Evolutionary conservation across 108 stramenopile species (phyloP), one percentile per base, ranked within the genome.

Genomic region (Asterionellopsis glacialis): DNA sequence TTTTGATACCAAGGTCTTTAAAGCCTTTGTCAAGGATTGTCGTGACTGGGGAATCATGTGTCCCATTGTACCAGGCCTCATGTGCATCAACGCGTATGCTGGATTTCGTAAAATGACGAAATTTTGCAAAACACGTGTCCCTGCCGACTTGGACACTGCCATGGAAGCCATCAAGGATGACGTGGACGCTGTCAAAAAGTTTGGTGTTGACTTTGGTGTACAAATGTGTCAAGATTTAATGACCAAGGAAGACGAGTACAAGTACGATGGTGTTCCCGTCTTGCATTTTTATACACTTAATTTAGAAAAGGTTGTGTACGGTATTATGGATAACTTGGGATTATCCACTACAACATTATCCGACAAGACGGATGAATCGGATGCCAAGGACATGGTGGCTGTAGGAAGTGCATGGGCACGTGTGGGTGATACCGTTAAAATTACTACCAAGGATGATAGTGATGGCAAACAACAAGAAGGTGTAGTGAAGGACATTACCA

Each of bases 81-180:
- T 99, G 99, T 96, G 97, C 64, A 91, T 99, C 67, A 96, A 98
- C 60, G 91, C 91, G 40, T 96, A 87, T 63, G 91, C 89, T 24
- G 99, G 99, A 15, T 98, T 98, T 66, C 78, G 79, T 67, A 97
- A 96, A 68, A 99, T 99, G 99, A 95, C 90, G 1, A 87, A 90
- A 66, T 96, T 98, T 67, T 99, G 99, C 91, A 97, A 96, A 74
- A 98, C 99, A 18, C 92, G 99, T 16, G 99, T 99, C 27, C 96
- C 97, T 11, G 64, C 76, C 45, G 59, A 73, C 15, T 69, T 98
- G 23, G 72, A 74, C 33, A 84, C 77, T 11, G 80, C 70, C 41
- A 90, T 98, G 92, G 93, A 96, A 19, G 74, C 78, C 65, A 79
- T 90, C 73, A 88, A 94, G 77, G 93, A 95, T 45, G 94, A 98